phyloP scores from a whole-genome alignment of 2,329 filamentous ascomycete genomes.

The Hymenoscyphus albidus region DNA sequence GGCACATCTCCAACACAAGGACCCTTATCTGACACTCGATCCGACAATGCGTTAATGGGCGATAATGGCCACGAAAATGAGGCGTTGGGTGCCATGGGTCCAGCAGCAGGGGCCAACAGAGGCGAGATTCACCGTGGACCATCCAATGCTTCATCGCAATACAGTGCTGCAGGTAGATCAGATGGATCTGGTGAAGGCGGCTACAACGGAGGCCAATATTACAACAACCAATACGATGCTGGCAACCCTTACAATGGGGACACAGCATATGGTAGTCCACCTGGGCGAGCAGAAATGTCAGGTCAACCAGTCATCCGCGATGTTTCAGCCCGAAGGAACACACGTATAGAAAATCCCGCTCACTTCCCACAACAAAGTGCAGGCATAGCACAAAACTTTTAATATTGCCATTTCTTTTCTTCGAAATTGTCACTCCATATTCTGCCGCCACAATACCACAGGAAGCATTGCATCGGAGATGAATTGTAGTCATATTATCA shows the following conservation, averaged over 20 bases:
- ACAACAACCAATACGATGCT: constrained; percentile 57
- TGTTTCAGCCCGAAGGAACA: constrained; percentile 87
- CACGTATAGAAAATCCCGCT: constrained; percentile 85
- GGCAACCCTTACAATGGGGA: constrained; percentile 54
- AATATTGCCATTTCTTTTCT: constrained; percentile 29
- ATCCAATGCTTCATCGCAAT: constrained; percentile 94
- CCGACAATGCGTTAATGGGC: constrained; percentile 61
- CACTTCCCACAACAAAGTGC: constrained; percentile 90
- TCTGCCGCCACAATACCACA: constrained; percentile 8
- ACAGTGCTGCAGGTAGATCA: constrained; percentile 77
- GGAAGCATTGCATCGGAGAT: constrained; percentile 14
- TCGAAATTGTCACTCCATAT: constrained; percentile 19
- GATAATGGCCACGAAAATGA: constrained; percentile 64
- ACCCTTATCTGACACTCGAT: constrained; percentile 64
- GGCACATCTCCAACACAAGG: constrained; percentile 64
- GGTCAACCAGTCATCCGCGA: constrained; percentile 84
- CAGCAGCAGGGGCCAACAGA: constrained; percentile 60
- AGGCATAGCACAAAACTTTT: constrained; percentile 97
- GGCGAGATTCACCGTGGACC: constrained; percentile 79
- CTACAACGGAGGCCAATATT: constrained; percentile 46
- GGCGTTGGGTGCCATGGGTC: constrained; percentile 78
- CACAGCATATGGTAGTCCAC: constrained; percentile 33
- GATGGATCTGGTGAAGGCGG: constrained; percentile 55
- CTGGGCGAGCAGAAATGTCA: constrained; percentile 41
- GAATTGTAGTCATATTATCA: constrained; percentile 28